These are phyloP conservation scores for Fraxinus excelsior DNA, from an alignment of 257 asterid genomes.

Conservation along the genomic window DNA sequence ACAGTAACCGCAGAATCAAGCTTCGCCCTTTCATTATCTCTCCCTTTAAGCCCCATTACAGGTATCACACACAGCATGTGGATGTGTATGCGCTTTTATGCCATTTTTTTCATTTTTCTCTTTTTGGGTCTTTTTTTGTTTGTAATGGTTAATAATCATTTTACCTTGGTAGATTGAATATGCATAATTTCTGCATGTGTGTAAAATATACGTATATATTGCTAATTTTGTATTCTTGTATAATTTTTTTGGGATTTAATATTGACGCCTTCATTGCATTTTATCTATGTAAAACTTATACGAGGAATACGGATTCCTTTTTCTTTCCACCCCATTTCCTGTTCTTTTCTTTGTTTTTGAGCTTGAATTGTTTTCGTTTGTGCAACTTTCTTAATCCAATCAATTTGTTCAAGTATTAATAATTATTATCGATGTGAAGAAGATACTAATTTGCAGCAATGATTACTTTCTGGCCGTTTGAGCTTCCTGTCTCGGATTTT, in stretches of 20 bases:
- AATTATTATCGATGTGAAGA: no score
- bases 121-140: background rate
- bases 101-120: background rate
- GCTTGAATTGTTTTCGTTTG: background rate
- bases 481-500: no score
- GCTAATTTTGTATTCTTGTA: background rate
- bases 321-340: no score
- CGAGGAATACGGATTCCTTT: no score
- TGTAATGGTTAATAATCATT: background rate
- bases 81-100: background rate
- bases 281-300: background rate
- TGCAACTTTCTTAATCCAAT: background rate
- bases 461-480: no score
- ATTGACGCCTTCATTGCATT: background rate
- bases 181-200: background rate
- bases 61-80: slow-evolving; percentile 24
- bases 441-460: no score
- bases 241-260: background rate
- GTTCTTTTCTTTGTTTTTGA: background rate
- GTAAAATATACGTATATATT: background rate
- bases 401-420: no score
- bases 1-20: slow-evolving; percentile 38
- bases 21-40: slow-evolving; percentile 55
- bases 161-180: background rate
- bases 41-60: slow-evolving; percentile 58